phyloP scores from a whole-genome alignment of 345 rosid species.

The Kernera saxatilis region DNA sequence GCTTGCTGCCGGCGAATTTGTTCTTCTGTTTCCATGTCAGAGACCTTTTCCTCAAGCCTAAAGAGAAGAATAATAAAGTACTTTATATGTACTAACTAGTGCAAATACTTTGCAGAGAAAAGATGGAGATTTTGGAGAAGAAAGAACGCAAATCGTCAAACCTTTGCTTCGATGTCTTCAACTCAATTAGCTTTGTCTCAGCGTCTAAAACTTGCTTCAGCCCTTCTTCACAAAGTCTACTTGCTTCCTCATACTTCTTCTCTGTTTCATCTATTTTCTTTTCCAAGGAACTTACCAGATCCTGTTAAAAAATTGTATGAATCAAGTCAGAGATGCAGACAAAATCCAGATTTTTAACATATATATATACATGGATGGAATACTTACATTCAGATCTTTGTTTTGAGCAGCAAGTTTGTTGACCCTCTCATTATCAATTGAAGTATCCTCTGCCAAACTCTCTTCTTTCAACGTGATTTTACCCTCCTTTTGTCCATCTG shows the following conservation, averaged over 20 bases:
- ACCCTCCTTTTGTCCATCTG: not conserved
- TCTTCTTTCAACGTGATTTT: not conserved
- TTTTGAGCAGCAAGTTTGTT: conserved; percentile 66
- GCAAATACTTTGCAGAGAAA: not conserved
- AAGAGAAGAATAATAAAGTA: conserved; percentile 7
- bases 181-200: conserved; percentile 77
- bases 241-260: conserved; percentile 74
- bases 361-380: not conserved
- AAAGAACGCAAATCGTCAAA: conserved; percentile 17
- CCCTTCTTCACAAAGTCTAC: conserved; percentile 69
- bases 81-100: conserved; percentile 2
- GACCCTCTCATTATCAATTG: conserved; percentile 44
- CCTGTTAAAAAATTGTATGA: conserved; percentile 30
- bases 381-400: conserved; percentile 60
- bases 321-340: conserved; percentile 6
- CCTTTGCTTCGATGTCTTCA: conserved; percentile 85
- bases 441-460: conserved; percentile 19
- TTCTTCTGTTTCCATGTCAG: conserved; percentile 80
- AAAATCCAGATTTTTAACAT: not conserved
- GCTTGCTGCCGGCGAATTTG: conserved; percentile 66
- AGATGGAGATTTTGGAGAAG: conserved; percentile 6
- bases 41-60: conserved; percentile 80
- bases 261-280: conserved; percentile 75
- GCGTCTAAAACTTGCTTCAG: conserved; percentile 72
- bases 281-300: conserved; percentile 65